Percentiles rank a stretch among this genome's conserved stretches.
Evolutionary conservation across 2,329 filamentous ascomycete genomes (phyloP).

Genomic region (Neoascochyta sp.): DNA sequence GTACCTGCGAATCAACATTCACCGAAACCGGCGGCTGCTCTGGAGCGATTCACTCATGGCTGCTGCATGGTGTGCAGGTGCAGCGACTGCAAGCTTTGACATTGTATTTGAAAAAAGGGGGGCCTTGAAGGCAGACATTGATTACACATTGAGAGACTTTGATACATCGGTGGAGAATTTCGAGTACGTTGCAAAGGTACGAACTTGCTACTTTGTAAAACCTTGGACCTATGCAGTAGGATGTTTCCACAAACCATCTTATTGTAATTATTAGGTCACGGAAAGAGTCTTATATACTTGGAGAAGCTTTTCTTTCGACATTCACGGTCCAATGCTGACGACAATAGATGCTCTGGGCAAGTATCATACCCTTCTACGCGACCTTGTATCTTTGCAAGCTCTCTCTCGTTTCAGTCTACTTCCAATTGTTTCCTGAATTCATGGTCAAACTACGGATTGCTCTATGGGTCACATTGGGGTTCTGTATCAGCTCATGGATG

Average conservation of each 20-base stretch:
- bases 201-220: no score
- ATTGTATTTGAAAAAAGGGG: neutral
- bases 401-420: neutral
- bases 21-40: neutral
- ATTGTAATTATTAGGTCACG: no score
- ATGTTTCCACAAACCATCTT: no score
- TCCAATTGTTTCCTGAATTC: conserved; percentile 1
- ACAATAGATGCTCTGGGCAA: neutral
- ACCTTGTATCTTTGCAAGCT: neutral
- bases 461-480: conserved; percentile 1
- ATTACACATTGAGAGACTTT: neutral
- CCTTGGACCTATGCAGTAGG: no score
- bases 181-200: neutral
- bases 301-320: no score
- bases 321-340: no score
- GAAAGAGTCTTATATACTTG: no score
- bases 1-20: neutral
- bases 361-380: neutral
- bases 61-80: neutral
- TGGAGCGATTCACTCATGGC: neutral
- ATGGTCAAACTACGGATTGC: conserved; percentile 1
- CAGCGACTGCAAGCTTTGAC: neutral
- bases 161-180: neutral
- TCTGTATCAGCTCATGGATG: neutral
- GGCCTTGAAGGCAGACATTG: neutral